phyloP scores from a whole-genome alignment of 2,329 filamentous ascomycete species.

The Zarea fungicola region DNA sequence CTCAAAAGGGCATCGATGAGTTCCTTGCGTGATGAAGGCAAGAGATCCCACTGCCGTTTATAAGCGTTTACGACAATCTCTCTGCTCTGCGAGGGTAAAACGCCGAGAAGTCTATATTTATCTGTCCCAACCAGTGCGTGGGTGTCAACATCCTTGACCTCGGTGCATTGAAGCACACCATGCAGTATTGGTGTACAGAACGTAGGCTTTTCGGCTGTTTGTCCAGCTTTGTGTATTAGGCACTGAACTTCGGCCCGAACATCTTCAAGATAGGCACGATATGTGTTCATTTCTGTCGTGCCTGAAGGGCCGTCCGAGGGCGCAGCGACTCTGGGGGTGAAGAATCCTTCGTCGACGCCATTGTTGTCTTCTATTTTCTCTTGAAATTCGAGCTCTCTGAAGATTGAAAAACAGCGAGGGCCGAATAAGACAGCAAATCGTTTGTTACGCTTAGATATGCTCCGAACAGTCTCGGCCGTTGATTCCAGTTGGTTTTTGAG shows the following conservation, averaged over 20 bases:
- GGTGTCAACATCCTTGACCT: conserved; percentile 23
- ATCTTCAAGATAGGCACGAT: conserved; percentile 45
- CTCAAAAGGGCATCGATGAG: conserved; percentile 29
- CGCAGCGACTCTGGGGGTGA: conserved; percentile 29
- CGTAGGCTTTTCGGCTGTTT: conserved; percentile 24
- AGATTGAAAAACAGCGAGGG: conserved; percentile 42
- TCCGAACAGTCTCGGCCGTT: conserved; percentile 31
- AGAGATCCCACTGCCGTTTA: conserved; percentile 34
- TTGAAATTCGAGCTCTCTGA: conserved; percentile 44
- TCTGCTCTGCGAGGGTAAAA: conserved; percentile 30
- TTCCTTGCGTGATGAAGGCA: conserved; percentile 24
- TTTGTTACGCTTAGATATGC: conserved; percentile 53
- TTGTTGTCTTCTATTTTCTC: conserved; percentile 34
- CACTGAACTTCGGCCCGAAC: conserved; percentile 44
- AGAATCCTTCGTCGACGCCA: conserved; percentile 34
- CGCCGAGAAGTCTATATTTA: conserved; percentile 32
- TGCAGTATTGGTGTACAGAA: conserved; percentile 29
- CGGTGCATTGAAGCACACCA: conserved; percentile 25
- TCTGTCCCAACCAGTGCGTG: conserved; percentile 27
- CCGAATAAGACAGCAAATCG: conserved; percentile 51
- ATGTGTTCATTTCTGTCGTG: conserved; percentile 34
- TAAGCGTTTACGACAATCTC: conserved; percentile 35
- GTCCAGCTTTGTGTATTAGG: conserved; percentile 32
- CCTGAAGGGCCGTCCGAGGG: conserved; percentile 28
- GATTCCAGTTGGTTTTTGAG: conserved; percentile 43